phyloP scores from a whole-genome alignment of 2,329 filamentous ascomycete species.

The Alternaria triticimaculans region DNA sequence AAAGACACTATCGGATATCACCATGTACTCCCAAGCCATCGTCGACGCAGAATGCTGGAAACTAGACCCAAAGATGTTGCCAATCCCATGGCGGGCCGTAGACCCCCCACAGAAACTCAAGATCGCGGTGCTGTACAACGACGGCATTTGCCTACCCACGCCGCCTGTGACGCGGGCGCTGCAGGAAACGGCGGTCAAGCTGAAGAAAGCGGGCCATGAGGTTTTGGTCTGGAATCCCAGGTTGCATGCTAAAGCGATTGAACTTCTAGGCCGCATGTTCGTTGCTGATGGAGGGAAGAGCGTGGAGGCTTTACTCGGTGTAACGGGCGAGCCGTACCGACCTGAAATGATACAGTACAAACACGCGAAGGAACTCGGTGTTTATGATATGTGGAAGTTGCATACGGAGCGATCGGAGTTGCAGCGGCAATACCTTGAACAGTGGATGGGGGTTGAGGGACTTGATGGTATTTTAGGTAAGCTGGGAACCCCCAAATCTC shows the following conservation, averaged over 20 bases:
- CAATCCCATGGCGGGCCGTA: constrained; percentile 60
- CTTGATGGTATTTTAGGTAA: constrained; percentile 55
- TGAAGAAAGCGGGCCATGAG: constrained; percentile 60
- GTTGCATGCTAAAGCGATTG: constrained; percentile 60
- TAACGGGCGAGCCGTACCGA: constrained; percentile 54
- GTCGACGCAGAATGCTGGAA: constrained; percentile 58
- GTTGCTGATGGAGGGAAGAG: constrained; percentile 60
- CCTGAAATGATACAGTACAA: constrained; percentile 58
- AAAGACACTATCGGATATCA: constrained; percentile 60
- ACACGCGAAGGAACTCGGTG: constrained; percentile 53
- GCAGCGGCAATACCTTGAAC: constrained; percentile 53
- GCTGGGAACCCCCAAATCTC: no score
- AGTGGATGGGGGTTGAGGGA: constrained; percentile 51
- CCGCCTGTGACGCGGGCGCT: constrained; percentile 64
- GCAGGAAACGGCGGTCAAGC: constrained; percentile 59
- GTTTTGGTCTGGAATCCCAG: constrained; percentile 63
- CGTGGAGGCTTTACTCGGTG: constrained; percentile 50
- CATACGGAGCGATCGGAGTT: constrained; percentile 56
- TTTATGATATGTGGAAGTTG: constrained; percentile 57
- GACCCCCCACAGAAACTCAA: constrained; percentile 59
- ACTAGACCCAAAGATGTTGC: constrained; percentile 60
- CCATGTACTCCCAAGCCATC: constrained; percentile 51
- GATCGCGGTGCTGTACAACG: constrained; percentile 63
- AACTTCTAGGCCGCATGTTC: constrained; percentile 57
- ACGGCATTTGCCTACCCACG: constrained; percentile 59